These are phyloP conservation scores for Pleurotus salmoneostramineus DNA, from an alignment of 768 basidiomycete species.

Conservation along the genomic window DNA sequence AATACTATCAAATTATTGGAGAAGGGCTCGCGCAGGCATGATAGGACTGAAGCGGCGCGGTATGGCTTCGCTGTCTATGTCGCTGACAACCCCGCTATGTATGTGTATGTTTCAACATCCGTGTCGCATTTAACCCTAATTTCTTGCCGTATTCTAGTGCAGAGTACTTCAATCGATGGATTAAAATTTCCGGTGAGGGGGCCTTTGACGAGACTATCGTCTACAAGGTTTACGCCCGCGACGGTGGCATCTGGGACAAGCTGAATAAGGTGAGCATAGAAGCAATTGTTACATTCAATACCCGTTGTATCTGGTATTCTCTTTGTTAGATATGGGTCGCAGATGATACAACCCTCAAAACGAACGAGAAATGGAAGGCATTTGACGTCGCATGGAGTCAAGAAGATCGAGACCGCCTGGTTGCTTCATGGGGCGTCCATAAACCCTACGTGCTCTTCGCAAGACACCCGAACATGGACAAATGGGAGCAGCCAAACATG, in stretches of 20 bases:
- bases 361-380: background rate
- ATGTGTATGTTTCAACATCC: background rate
- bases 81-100: background rate
- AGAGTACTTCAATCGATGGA: background rate
- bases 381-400: background rate
- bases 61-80: background rate
- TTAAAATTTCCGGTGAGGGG: too few relatives aligned
- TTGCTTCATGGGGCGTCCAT: background rate
- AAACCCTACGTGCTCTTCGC: background rate
- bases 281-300: background rate
- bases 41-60: background rate
- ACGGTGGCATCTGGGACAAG: background rate
- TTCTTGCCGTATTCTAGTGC: background rate
- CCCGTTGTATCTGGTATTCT: too few relatives aligned
- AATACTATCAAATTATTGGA: background rate
- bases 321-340: background rate
- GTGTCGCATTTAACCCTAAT: background rate
- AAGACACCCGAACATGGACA: background rate
- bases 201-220: too few relatives aligned
- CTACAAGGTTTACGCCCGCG: background rate
- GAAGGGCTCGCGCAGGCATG: background rate
- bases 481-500: background rate
- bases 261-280: background rate
- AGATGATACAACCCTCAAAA: background rate
- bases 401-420: background rate